Evolutionary conservation across 352 stramenopile genomes (phyloP).

Genomic region (Plasmopara muralis): DNA sequence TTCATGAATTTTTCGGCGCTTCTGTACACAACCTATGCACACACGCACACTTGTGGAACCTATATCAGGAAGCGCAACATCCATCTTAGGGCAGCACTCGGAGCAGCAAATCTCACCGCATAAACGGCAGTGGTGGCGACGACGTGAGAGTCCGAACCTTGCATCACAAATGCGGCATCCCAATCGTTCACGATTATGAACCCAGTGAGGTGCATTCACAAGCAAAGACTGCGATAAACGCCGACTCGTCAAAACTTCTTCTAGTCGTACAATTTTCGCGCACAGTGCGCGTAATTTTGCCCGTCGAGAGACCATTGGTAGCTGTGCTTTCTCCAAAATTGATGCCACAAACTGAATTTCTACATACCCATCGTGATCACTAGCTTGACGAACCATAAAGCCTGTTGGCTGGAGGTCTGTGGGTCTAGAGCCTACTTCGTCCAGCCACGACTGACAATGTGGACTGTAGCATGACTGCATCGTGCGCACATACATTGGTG

Average conservation of each 20-base stretch:
- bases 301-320: conserved; percentile 45
- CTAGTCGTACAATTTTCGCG: conserved; percentile 50
- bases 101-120: conserved; percentile 75
- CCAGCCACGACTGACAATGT: conserved; percentile 53
- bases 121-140: conserved; percentile 70
- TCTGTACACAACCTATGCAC: conserved; percentile 53
- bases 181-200: conserved; percentile 52
- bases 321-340: conserved; percentile 64
- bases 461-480: conserved; percentile 61
- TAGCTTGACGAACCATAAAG: conserved; percentile 68
- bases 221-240: conserved; percentile 64
- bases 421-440: conserved; percentile 45
- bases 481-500: conserved; percentile 64
- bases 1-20: conserved; percentile 50
- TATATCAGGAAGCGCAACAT: conserved; percentile 57
- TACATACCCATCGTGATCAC: conserved; percentile 39
- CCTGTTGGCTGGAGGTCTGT: conserved; percentile 58
- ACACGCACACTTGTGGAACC: conserved; percentile 60
- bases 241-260: conserved; percentile 65
- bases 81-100: conserved; percentile 76
- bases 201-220: conserved; percentile 58
- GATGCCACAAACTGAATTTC: conserved; percentile 72
- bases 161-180: conserved; percentile 56
- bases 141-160: conserved; percentile 62
- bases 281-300: conserved; percentile 50